Base-by-base conservation (phyloP, 306 rosid species). In the Cicer bijugum region DNA sequence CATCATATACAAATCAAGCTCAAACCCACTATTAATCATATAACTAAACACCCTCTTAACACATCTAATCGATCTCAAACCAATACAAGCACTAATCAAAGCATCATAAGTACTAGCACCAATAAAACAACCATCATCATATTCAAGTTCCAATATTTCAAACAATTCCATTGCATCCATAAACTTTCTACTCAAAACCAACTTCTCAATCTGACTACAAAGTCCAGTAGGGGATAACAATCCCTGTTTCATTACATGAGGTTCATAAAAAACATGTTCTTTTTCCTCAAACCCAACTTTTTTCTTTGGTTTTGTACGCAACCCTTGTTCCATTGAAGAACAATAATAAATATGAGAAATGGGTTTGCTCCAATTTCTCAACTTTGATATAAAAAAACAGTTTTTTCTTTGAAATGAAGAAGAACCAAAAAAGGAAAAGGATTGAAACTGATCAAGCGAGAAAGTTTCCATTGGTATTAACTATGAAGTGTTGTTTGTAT, bases 81-180 rank as follows among this genome's bases (percentile, higher is more conserved):
- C 77, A 67, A 90, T 72, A 67, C 97, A 93, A 52, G 91, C 93
- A 71, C 72, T 87, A 44, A 93, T 79, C 69, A 93, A 78, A 12
- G 98, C 90, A 74, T 90, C 93, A 43, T 81, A 87, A 0, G 98
- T 90, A 61, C 86, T 82, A 55, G 71, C 63, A 56, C 84, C 81
- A 23, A 89, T 76, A 37, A 74, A 86, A 81, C 12, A 83, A 56
- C 87, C 89, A 66, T 86, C 89, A 66, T 19, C 75, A 67, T 82
- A 71, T 52, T 79, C 83, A 53, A 77, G 69, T 82, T 93, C 97
- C 88, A 93, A 85, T 65, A 87, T 79, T 50, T 90, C 97, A 80
- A 93, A 93, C 85, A 93, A 72, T 16, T 93, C 98, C 72, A 90
- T 83, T 4, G 93, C 98, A 56, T 89, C 97, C 63, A 75, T 33